Percentiles rank a stretch among this genome's conserved stretches.
phyloP scores from a whole-genome alignment of 345 rosid genomes.

The Euphorbia lathyris region DNA sequence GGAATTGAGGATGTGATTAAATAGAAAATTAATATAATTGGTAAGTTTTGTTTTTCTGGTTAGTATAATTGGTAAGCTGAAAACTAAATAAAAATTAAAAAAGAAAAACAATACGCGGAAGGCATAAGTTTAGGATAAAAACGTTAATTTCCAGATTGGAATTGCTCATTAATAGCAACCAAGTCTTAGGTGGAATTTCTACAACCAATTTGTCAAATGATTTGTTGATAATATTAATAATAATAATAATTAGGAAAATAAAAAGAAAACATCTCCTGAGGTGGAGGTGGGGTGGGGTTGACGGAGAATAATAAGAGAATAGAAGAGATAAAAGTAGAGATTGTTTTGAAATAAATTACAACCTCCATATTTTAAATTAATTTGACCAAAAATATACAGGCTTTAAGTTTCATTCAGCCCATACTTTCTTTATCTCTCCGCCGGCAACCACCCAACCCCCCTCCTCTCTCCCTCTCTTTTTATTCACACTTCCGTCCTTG shows the following conservation, averaged over 20 bases:
- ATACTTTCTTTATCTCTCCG: not conserved
- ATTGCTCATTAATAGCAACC: not conserved
- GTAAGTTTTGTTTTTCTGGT: too few species aligned
- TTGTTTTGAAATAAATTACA: too few species aligned
- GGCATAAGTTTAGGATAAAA: not conserved
- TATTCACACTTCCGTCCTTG: not conserved
- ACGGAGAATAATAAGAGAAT: not conserved
- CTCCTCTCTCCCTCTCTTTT: not conserved
- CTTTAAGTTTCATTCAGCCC: too few species aligned
- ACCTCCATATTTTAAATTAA: too few species aligned
- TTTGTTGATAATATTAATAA: too few species aligned
- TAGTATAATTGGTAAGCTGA: not conserved
- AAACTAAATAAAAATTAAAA: not conserved
- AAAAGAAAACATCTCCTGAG: not conserved
- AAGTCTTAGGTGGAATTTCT: too few species aligned
- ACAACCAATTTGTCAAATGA: too few species aligned
- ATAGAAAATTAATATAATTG: not conserved
- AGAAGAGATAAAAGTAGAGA: too few species aligned
- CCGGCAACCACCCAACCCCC: slow-evolving; percentile 13
- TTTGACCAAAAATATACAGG: too few species aligned
- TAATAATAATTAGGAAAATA: too few species aligned
- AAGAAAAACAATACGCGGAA: not conserved
- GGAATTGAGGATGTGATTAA: too few species aligned
- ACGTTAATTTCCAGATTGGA: not conserved
- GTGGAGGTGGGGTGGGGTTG: not conserved